Percentiles rank a stretch among this genome's conserved stretches.
phyloP scores from a whole-genome alignment of 2,329 filamentous ascomycete genomes.

The Davidsoniella virescens region DNA sequence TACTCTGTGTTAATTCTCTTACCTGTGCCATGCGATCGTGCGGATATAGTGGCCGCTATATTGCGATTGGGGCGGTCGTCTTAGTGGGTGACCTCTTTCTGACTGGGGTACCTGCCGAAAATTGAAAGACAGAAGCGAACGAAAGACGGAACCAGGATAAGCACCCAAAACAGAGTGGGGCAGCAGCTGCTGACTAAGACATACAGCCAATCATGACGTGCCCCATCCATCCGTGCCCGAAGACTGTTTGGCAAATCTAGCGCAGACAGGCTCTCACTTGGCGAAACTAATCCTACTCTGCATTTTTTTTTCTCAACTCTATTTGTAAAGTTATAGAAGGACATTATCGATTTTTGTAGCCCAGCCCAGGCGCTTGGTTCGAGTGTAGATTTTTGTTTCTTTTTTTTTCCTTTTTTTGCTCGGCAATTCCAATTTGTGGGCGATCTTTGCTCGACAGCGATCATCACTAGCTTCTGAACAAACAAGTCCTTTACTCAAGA shows the following conservation, averaged over 20 bases:
- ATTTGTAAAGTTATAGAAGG: no score
- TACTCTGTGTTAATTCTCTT: no score
- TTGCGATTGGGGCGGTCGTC: background rate
- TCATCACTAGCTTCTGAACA: background rate
- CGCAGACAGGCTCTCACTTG: background rate
- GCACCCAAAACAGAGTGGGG: slow-evolving; percentile 3
- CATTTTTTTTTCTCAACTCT: no score
- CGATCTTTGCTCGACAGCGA: no score
- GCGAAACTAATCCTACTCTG: slow-evolving; percentile 1
- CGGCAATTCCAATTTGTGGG: background rate
- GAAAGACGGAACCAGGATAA: background rate
- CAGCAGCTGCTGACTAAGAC: slow-evolving; percentile 7
- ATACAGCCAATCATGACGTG: slow-evolving; percentile 1
- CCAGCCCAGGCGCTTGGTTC: no score
- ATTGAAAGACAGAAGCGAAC: background rate
- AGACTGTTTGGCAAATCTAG: slow-evolving; percentile 5
- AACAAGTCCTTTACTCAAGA: no score
- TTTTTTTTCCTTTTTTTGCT: slow-evolving; percentile 6
- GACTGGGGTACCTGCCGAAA: background rate
- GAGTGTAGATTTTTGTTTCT: background rate
- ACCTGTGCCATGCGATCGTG: background rate
- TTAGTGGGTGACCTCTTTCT: background rate
- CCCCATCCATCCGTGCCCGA: slow-evolving; percentile 7
- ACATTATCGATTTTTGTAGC: no score
- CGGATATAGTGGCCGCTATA: background rate